Base-by-base conservation (phyloP, 805 yeast genomes). In the Nakazawaea siamensis region DNA sequence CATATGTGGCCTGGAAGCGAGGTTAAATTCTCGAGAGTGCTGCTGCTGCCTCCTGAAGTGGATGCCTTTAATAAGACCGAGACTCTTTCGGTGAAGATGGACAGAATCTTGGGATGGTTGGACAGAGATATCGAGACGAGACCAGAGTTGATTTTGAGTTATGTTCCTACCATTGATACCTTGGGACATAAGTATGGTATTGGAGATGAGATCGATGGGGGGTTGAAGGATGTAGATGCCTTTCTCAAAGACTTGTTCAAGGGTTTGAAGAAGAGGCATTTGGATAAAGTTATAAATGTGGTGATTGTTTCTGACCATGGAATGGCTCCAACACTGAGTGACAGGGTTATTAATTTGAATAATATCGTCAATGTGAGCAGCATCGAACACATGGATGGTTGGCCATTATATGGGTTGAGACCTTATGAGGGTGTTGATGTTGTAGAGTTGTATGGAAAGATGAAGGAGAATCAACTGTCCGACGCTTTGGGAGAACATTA, bases 1-100 rank as follows among this genome's bases (percentile, higher is more conserved):
- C 94, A 87, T 55, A 87, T 86, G 95, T 88, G 94, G 94, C 96
- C 96, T 0, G 96, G 96, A 2, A 76, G 87, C 39, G 95, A 86
- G 46, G 94, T 77, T 6, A 67, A 69, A 18, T 74, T 70, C 49
- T 58, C 57, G 24, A 38, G 50, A 37, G 64, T 71, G 37, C 19
- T 34, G 5, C 53, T 54, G 4, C 68, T 66, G 16, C 77, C 81
- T 2, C 50, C 68, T 37, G 69, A 67, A 31, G 73, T 74, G 23
- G 92, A 80, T 44, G 56, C 58, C 35, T 88, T 70, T 57, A 76
- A 85, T 48, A 75, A 73, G 4, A 56, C 74, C 2, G 94, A 83
- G 54, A 44, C 66, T 0, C 57, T 84, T 12, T 61, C 70, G 3
- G 48, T 58, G 2, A 88, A 87, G 51, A 61, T 66, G 0, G 65